Percentiles rank a stretch among this genome's conserved stretches.
Evolutionary conservation across 176 grass and related monocot genomes (phyloP).

Genomic region (Lolium multiflorum): DNA sequence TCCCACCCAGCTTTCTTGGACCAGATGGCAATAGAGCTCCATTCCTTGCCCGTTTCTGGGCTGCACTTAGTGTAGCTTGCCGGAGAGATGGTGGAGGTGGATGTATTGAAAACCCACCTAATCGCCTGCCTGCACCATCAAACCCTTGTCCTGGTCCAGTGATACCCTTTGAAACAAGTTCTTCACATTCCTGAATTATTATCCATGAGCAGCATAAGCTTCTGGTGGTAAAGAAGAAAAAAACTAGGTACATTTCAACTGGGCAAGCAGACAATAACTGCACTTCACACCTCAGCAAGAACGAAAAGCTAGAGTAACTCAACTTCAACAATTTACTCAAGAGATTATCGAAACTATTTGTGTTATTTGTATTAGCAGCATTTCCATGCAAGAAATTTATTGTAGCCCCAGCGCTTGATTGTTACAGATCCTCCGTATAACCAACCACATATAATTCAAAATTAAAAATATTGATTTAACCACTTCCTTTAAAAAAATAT

Average conservation of each 20-base stretch:
- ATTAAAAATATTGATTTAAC: background rate
- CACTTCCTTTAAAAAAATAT: background rate
- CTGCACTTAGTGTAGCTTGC: conserved; percentile 74
- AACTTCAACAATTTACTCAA: background rate
- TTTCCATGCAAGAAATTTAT: background rate
- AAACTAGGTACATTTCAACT: background rate
- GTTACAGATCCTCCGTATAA: background rate
- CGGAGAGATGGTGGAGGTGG: conserved; percentile 51
- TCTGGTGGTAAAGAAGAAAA: background rate
- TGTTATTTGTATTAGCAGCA: background rate
- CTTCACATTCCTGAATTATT: conserved; percentile 83
- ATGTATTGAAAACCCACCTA: conserved; percentile 77
- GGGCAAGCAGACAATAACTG: background rate
- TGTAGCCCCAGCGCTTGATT: background rate
- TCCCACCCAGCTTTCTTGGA: conserved; percentile 82
- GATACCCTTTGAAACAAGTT: conserved; percentile 89
- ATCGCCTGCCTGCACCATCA: conserved; percentile 71
- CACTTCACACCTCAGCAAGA: background rate
- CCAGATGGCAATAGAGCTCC: conserved; percentile 76
- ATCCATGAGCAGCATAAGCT: conserved; percentile 32
- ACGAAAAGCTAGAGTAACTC: background rate
- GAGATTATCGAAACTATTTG: background rate
- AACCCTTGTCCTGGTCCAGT: conserved; percentile 89
- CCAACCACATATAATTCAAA: background rate
- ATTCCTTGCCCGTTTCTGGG: conserved; percentile 81